Base-by-base conservation (phyloP, 2,329 filamentous ascomycete genomes). In the Emergomyces africanus region DNA sequence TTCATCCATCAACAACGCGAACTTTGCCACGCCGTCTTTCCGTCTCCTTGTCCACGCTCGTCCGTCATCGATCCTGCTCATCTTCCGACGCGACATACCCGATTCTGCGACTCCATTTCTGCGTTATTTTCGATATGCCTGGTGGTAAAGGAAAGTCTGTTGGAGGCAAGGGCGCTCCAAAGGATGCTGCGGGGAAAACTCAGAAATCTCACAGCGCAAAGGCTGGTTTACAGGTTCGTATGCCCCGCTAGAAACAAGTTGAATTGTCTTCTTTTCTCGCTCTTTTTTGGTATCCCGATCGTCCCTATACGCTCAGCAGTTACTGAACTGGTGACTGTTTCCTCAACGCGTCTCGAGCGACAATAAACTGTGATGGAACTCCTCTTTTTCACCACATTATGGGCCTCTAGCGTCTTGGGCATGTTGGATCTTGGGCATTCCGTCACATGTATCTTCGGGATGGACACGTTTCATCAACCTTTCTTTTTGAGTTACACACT, bases 131-230 rank as follows among this genome's bases (percentile, higher is more conserved):
- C 69, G 74, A 72, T 69, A 87, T 87, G 84, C 79, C 90, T 72
- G 91, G 91, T 72, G 90, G 90, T 79, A 96, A 96, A 83, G 91
- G 91, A 82, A 95, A 90, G 81, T 89, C 86, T 64, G 83, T 87
- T 67, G 90, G 91, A 69, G 91, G 91, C 72, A 96, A 95, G 85
- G 91, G 87, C 60, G 89, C 89, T 69, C 88, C 89, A 68, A 94
- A 94, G 81, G 83, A 83, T 65, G 83, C 81, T 69, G 86, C 85
- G 73, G 89, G 88, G 79, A 96, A 96, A 81, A 87, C 89, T 72
- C 89, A 95, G 79, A 95, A 94, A 79, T 86, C 83, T 69, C 91
- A 96, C 81, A 96, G 90, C 69, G 89, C 90, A 71, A 91, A 94
- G 76, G 91, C 91, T 74, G 91, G 91, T 73, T 83, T 96, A 67